phyloP scores from a whole-genome alignment of 768 basidiomycete genomes.

The Chlorophyllum brunneum region DNA sequence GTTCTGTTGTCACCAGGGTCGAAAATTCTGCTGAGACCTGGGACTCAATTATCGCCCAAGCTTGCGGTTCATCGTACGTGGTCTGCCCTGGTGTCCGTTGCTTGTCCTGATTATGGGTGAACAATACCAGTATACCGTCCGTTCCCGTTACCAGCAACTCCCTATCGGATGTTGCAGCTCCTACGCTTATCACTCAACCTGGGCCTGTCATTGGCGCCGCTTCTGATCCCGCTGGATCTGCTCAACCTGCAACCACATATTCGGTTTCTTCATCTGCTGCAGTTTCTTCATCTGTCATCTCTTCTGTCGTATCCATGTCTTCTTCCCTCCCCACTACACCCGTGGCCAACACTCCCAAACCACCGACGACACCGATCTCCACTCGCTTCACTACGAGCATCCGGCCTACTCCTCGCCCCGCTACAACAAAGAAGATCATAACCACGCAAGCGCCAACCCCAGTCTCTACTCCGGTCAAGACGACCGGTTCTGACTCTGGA shows the following conservation, averaged over 20 bases:
- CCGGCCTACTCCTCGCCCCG: constrained; percentile 8
- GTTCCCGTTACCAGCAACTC: background rate
- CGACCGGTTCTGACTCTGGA: constrained; percentile 14
- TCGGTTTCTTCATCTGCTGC: constrained; percentile 14
- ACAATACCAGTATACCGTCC: background rate
- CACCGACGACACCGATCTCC: constrained; percentile 13
- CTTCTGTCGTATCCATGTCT: constrained; percentile 17
- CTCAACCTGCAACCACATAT: constrained; percentile 8
- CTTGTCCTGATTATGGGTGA: background rate
- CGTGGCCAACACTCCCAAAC: constrained; percentile 4
- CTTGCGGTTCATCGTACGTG: constrained; percentile 34
- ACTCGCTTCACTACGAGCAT: constrained; percentile 15
- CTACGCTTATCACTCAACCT: background rate
- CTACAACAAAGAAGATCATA: constrained; percentile 1
- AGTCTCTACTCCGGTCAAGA: constrained; percentile 13
- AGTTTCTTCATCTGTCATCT: constrained; percentile 15
- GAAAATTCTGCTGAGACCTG: constrained; percentile 27
- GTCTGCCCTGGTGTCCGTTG: background rate
- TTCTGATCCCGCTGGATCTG: constrained; percentile 9
- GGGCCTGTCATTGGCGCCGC: constrained; percentile 1
- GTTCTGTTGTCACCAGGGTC: constrained; percentile 39
- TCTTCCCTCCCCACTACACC: constrained; percentile 9
- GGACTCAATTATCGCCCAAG: constrained; percentile 34
- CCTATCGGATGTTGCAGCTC: background rate
- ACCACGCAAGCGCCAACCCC: constrained; percentile 12